Conservation (phyloP, 306 rosid genomes). For the Pterocarpus macrocarpus region DNA sequence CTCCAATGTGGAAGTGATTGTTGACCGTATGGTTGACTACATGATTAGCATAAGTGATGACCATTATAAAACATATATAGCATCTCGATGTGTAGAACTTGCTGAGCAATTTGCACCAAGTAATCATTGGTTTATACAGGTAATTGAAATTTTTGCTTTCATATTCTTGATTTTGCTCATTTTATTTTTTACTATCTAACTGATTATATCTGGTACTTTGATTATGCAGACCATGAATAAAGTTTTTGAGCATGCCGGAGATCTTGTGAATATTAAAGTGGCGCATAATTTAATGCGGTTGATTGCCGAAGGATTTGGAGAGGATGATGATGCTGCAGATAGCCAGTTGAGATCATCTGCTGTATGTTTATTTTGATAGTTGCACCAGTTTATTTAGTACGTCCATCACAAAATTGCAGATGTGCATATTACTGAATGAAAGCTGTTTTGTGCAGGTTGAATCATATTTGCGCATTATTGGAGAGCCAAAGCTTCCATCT, state of each 20-base stretch:
- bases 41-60: conserved; percentile 89
- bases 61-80: conserved; percentile 92
- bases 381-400: conserved; percentile 38
- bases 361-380: conserved; percentile 64
- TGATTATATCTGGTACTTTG: conserved; percentile 30
- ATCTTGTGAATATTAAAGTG: conserved; percentile 92
- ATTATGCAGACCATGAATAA: conserved; percentile 91
- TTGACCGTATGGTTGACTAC: conserved; percentile 93
- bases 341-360: conserved; percentile 96
- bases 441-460: conserved; percentile 72
- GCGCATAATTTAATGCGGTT: conserved; percentile 98
- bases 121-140: conserved; percentile 99
- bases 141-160: conserved; percentile 41
- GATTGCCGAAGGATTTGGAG: conserved; percentile 99
- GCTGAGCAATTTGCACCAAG: conserved; percentile 98
- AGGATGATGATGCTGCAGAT: conserved; percentile 83
- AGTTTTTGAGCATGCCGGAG: conserved; percentile 99
- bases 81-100: conserved; percentile 96
- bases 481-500: conserved; percentile 94
- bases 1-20: conserved; percentile 98
- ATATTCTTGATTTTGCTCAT: conserved; percentile 29
- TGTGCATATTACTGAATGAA: conserved; percentile 38
- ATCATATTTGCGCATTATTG: conserved; percentile 84
- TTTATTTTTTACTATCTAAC: neutral
- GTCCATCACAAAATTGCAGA: neutral